phyloP scores from a whole-genome alignment of 108 stramenopile genomes.

The Pseudonitzschia pungens region DNA sequence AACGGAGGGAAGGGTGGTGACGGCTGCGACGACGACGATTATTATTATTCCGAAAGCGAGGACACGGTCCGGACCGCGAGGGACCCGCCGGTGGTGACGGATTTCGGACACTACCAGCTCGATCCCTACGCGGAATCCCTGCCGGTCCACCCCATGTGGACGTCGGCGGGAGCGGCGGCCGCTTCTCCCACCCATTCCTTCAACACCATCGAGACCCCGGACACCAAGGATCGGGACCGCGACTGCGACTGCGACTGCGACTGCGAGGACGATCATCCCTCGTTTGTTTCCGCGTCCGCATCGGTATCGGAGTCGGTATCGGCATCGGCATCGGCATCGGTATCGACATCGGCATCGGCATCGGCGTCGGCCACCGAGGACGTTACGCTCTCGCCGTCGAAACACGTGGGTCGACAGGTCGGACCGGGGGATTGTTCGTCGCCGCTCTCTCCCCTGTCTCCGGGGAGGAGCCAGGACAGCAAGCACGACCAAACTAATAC shows the following conservation, averaged over 20 bases:
- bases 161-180: slow-evolving; percentile 45
- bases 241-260: background rate
- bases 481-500: too few relatives aligned
- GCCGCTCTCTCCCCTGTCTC: too few relatives aligned
- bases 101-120: background rate
- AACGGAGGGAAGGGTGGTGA: background rate
- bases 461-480: too few relatives aligned
- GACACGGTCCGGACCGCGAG: background rate
- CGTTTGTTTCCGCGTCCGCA: too few relatives aligned
- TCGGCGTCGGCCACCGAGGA: too few relatives aligned
- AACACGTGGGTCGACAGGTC: too few relatives aligned
- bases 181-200: slow-evolving; percentile 14
- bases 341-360: too few relatives aligned
- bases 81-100: background rate
- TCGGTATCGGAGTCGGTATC: too few relatives aligned
- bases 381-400: too few relatives aligned
- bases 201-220: background rate
- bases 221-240: background rate
- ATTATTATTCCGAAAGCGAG: too few relatives aligned
- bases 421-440: too few relatives aligned
- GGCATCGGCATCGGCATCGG: too few relatives aligned
- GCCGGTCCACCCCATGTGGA: slow-evolving; percentile 83
- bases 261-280: background rate
- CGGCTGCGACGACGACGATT: background rate
- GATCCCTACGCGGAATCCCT: slow-evolving; percentile 23